Percentiles rank a stretch among this genome's conserved stretches.
These are phyloP conservation scores for Spathaspora hagerdaliae DNA, from an alignment of 805 yeast species.

Conservation along the genomic window DNA sequence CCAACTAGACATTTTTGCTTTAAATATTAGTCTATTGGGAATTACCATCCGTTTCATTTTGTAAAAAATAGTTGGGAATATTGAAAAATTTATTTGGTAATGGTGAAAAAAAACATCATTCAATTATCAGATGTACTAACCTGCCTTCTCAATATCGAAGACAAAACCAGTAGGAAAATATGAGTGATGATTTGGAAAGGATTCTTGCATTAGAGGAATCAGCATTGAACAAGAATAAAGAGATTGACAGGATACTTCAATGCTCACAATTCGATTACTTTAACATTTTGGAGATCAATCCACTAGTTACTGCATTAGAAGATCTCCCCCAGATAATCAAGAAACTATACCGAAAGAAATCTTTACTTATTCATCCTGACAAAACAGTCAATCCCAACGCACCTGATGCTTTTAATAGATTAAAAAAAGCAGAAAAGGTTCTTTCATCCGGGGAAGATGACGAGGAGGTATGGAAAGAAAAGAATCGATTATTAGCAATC, in stretches of 20 bases:
- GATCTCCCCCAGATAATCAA: constrained; percentile 24
- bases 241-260: constrained; percentile 50
- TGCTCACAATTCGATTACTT: constrained; percentile 51
- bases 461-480: constrained; percentile 3
- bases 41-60: not conserved
- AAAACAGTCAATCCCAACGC: constrained; percentile 54
- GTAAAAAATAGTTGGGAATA: not conserved
- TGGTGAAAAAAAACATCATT: not conserved
- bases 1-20: constrained; percentile 17
- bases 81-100: too few species aligned
- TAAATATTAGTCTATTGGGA: not conserved
- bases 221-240: constrained; percentile 41
- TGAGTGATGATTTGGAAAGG: constrained; percentile 13
- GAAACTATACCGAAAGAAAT: constrained; percentile 51
- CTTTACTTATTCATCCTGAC: constrained; percentile 68
- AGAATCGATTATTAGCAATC: constrained; percentile 23
- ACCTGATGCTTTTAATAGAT: constrained; percentile 56
- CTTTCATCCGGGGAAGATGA: constrained; percentile 18
- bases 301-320: constrained; percentile 17
- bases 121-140: not conserved
- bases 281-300: constrained; percentile 44
- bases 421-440: constrained; percentile 50
- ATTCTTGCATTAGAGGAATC: constrained; percentile 21
- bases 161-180: too few species aligned
- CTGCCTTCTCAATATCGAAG: too few species aligned